Evolutionary conservation across 2,329 filamentous ascomycete species (phyloP).

Genomic region (Lecanicillium sp.): DNA sequence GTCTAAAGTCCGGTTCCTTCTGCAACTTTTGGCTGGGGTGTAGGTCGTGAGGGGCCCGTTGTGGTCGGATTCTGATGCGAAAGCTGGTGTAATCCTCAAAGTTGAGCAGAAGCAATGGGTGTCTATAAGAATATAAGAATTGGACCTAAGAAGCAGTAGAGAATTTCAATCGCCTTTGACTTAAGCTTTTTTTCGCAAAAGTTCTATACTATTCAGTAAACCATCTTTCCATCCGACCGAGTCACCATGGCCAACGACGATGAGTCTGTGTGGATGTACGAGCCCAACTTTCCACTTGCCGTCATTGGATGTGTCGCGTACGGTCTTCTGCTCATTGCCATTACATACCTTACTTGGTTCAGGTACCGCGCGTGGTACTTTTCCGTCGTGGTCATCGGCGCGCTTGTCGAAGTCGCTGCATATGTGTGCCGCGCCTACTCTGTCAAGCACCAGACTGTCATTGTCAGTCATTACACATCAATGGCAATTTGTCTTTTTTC

Average conservation of each 20-base stretch:
- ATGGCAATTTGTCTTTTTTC: no score
- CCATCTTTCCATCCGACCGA: background rate
- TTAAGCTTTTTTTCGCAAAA: no score
- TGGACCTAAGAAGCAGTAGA: no score
- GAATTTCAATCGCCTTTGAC: no score
- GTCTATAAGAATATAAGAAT: no score
- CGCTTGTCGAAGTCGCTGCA: constrained; percentile 30
- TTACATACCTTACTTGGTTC: constrained; percentile 32
- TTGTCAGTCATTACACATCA: constrained; percentile 18
- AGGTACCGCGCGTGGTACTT: constrained; percentile 34
- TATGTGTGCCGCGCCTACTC: constrained; percentile 31
- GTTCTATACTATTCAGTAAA: no score
- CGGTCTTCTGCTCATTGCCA: constrained; percentile 25
- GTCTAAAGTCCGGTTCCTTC: no score
- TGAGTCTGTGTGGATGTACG: constrained; percentile 32
- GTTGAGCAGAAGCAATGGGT: no score
- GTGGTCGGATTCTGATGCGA: background rate
- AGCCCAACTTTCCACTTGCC: constrained; percentile 32
- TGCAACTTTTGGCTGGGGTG: background rate
- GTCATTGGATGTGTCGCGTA: constrained; percentile 33
- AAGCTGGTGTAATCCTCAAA: no score
- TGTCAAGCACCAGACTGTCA: constrained; percentile 21
- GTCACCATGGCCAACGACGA: constrained; percentile 16
- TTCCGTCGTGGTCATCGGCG: constrained; percentile 31
- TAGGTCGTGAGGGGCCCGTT: background rate